A percentile compares a stretch with the other conserved stretches of the same genome.
phyloP scores from a whole-genome alignment of 2,329 filamentous ascomycete species.

The Lecanicillium sp. region DNA sequence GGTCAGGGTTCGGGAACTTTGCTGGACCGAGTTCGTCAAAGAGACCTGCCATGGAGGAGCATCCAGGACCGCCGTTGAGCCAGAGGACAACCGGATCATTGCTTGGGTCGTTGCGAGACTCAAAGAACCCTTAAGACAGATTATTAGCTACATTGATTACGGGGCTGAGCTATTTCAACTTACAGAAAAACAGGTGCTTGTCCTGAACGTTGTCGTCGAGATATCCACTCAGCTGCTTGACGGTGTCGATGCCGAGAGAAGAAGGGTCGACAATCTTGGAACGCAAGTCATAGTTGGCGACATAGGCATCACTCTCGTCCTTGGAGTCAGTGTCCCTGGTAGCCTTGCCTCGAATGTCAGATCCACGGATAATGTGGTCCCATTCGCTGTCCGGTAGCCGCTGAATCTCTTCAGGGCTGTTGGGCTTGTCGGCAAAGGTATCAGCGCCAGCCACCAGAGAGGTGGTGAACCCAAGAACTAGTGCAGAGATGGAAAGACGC shows the following conservation, averaged over 20 bases:
- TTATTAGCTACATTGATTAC: neutral
- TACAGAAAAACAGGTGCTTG: slow-evolving; percentile 93
- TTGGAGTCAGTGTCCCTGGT: slow-evolving; percentile 70
- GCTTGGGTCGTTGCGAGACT: slow-evolving; percentile 93
- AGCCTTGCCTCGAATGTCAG: slow-evolving; percentile 72
- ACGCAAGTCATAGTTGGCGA: slow-evolving; percentile 80
- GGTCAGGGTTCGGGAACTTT: slow-evolving; percentile 73
- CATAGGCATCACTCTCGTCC: slow-evolving; percentile 65
- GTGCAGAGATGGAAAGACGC: slow-evolving; percentile 7
- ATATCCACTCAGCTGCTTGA: slow-evolving; percentile 98
- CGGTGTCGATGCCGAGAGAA: slow-evolving; percentile 75
- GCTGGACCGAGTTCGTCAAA: slow-evolving; percentile 98
- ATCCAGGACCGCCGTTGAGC: slow-evolving; percentile 93
- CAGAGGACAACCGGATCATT: slow-evolving; percentile 94
- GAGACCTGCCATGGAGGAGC: slow-evolving; percentile 90
- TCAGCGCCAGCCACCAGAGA: slow-evolving; percentile 17
- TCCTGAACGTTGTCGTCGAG: slow-evolving; percentile 93
- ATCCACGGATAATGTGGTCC: slow-evolving; percentile 84
- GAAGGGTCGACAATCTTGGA: slow-evolving; percentile 86
- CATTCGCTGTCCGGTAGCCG: slow-evolving; percentile 75
- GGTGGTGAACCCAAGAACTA: slow-evolving; percentile 5
- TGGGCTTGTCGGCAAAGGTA: slow-evolving; percentile 59
- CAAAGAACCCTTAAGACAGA: slow-evolving; percentile 69
- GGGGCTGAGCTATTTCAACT: neutral
- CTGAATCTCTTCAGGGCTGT: slow-evolving; percentile 73